Conservation (phyloP, 2,329 filamentous ascomycete genomes). For the Xylariales sp. region DNA sequence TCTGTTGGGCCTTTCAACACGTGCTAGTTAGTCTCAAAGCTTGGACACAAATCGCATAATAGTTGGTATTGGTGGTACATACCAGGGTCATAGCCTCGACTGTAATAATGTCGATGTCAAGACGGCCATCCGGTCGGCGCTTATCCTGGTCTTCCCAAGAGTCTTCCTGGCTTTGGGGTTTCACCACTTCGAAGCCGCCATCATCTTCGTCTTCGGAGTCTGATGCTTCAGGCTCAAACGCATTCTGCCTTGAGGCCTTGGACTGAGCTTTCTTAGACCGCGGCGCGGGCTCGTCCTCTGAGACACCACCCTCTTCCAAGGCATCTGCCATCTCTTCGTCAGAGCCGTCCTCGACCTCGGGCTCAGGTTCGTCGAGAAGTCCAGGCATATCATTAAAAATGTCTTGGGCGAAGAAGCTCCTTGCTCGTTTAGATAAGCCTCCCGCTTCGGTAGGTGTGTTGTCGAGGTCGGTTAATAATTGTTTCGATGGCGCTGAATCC, state of each 20-base stretch:
- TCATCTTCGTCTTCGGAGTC: conserved; percentile 36
- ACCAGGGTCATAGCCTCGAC: conserved; percentile 97
- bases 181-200: conserved; percentile 58
- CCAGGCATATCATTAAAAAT: conserved; percentile 82
- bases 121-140: conserved; percentile 57
- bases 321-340: conserved; percentile 25
- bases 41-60: too few relatives aligned
- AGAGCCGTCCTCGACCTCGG: conserved; percentile 23
- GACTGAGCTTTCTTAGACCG: conserved; percentile 16
- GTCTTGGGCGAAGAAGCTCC: conserved; percentile 89
- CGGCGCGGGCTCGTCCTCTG: conserved; percentile 16
- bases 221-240: conserved; percentile 14
- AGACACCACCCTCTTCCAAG: conserved; percentile 21
- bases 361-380: conserved; percentile 51
- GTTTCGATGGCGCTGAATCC: conserved; percentile 38
- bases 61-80: too few relatives aligned
- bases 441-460: conserved; percentile 42
- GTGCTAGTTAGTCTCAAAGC: too few relatives aligned
- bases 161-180: conserved; percentile 39
- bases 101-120: conserved; percentile 97
- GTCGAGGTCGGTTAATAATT: conserved; percentile 60
- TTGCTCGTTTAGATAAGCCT: conserved; percentile 77
- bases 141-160: conserved; percentile 66
- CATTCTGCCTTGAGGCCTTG: conserved; percentile 16
- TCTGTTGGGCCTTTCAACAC: conserved; percentile 87